These are phyloP conservation scores for Gastrolobium bilobum DNA, from an alignment of 306 rosid genomes.

Conservation along the genomic window DNA sequence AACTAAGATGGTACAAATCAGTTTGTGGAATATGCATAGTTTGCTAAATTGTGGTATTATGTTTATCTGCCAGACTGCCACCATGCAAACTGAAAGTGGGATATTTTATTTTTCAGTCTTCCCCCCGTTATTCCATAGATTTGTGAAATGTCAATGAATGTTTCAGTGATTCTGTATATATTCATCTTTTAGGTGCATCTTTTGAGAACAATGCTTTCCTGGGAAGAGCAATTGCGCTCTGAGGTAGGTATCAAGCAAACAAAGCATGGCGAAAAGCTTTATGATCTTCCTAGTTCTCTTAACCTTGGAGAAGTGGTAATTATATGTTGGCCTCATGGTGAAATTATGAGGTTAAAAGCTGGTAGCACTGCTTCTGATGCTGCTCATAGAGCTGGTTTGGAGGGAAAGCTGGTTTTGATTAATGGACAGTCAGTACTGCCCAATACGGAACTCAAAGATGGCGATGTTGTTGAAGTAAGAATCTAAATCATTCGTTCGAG, in stretches of 20 bases:
- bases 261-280: slow-evolving; percentile 46
- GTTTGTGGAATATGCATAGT: slow-evolving; percentile 17
- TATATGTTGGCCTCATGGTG: slow-evolving; percentile 89
- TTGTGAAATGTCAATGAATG: slow-evolving; percentile 25
- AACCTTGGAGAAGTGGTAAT: slow-evolving; percentile 85
- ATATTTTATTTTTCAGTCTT: not conserved
- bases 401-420: slow-evolving; percentile 84
- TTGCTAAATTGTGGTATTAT: slow-evolving; percentile 28
- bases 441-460: slow-evolving; percentile 84
- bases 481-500: slow-evolving; percentile 47
- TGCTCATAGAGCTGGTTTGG: slow-evolving; percentile 88
- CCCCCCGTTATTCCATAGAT: slow-evolving; percentile 25
- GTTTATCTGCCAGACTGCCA: slow-evolving; percentile 30
- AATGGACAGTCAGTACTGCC: slow-evolving; percentile 87
- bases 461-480: slow-evolving; percentile 94
- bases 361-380: slow-evolving; percentile 99
- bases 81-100: slow-evolving; percentile 37
- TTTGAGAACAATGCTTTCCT: slow-evolving; percentile 86
- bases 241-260: slow-evolving; percentile 69
- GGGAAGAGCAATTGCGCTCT: slow-evolving; percentile 91
- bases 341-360: slow-evolving; percentile 79
- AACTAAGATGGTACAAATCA: slow-evolving; percentile 3
- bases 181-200: slow-evolving; percentile 70
- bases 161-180: slow-evolving; percentile 18
- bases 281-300: slow-evolving; percentile 50